These are phyloP conservation scores for Kitagawia praeruptora DNA, from an alignment of 129 eudicot genomes.

Conservation along the genomic window DNA sequence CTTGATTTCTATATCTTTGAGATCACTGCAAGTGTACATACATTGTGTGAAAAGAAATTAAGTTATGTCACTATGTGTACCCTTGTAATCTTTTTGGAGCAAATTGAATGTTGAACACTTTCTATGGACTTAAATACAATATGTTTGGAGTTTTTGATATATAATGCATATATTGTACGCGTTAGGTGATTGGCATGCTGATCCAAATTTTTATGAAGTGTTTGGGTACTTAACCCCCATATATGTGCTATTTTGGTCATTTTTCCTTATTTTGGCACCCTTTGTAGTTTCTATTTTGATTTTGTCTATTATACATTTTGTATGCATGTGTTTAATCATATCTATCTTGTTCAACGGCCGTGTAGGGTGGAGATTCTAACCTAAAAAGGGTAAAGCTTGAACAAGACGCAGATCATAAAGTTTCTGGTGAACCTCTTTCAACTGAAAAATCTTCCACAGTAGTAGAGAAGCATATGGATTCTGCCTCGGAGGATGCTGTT, in stretches of 20 bases:
- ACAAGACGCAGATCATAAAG: slow-evolving; percentile 33
- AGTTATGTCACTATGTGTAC: background rate
- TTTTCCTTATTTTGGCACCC: background rate
- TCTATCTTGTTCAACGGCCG: background rate
- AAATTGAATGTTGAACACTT: background rate
- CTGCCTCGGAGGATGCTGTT: slow-evolving; percentile 38
- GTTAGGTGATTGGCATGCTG: background rate
- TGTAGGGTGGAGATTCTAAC: slow-evolving; percentile 54
- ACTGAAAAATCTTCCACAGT: slow-evolving; percentile 26
- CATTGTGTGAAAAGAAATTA: background rate
- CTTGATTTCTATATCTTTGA: too few species aligned
- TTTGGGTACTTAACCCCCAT: background rate
- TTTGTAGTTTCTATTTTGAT: too few species aligned
- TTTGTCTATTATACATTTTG: background rate
- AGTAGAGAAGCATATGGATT: slow-evolving; percentile 38
- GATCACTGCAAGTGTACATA: too few species aligned
- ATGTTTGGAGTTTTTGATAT: background rate
- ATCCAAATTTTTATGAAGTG: background rate
- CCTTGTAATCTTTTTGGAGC: background rate
- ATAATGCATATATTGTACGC: background rate
- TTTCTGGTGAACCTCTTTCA: slow-evolving; percentile 27
- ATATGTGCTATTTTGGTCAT: background rate
- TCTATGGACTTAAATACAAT: too few species aligned
- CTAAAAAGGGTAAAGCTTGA: slow-evolving; percentile 52
- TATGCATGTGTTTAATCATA: background rate